Percentiles rank a stretch among this genome's conserved stretches.
phyloP scores from a whole-genome alignment of 352 stramenopile species.

The Pythium insidiosum region DNA sequence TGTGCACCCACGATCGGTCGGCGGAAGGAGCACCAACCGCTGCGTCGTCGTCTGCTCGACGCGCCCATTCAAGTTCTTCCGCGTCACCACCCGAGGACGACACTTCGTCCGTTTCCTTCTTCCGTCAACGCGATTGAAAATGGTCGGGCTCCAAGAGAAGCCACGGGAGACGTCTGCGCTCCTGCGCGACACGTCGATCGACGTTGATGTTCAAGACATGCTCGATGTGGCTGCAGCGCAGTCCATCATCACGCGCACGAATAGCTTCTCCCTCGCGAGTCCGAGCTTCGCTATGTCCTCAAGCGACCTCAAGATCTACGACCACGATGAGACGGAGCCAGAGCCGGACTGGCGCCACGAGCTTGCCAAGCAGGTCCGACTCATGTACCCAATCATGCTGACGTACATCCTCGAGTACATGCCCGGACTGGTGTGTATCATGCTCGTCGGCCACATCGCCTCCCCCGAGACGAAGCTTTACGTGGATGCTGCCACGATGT shows the following conservation, averaged over 20 bases:
- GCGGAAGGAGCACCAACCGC: no score
- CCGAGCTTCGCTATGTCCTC: conserved; percentile 31
- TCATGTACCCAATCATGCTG: conserved; percentile 38
- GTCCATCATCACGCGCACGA: conserved; percentile 40
- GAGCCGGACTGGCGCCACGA: conserved; percentile 32
- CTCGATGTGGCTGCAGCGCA: conserved; percentile 11
- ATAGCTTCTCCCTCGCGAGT: conserved; percentile 40
- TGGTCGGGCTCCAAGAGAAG: no score
- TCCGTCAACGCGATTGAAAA: no score
- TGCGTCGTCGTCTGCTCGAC: no score
- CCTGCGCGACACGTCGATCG: neutral
- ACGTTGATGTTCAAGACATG: conserved; percentile 13
- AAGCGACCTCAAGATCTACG: conserved; percentile 29
- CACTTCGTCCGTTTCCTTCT: no score
- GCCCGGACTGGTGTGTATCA: conserved; percentile 43
- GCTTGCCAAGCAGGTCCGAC: conserved; percentile 29
- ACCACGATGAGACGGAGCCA: conserved; percentile 34
- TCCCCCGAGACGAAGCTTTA: conserved; percentile 46
- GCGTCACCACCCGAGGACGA: no score
- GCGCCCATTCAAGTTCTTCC: no score
- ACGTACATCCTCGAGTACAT: conserved; percentile 51
- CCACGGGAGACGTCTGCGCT: conserved; percentile 9
- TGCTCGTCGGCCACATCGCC: conserved; percentile 55
- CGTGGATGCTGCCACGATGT: conserved; percentile 53
- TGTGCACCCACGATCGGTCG: no score